Evolutionary conservation across 495 filamentous ascomycete genomes (phyloP), one percentile per base, ranked within the genome.

Genomic region (Aspergillus mulundensis): DNA sequence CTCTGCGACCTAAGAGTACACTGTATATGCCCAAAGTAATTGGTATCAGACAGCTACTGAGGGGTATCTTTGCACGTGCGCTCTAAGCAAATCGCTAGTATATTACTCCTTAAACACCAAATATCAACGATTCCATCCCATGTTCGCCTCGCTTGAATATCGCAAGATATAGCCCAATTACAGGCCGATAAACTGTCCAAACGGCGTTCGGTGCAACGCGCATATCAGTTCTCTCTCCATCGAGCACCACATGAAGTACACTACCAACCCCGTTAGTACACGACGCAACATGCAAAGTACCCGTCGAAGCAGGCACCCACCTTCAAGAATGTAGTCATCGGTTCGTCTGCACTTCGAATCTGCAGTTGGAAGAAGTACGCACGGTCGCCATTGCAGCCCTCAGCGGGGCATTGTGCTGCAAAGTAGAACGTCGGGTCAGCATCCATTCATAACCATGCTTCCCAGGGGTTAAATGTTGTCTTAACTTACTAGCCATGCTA

Each of bases 321-420:
- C 87, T 89, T 91, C 69, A 87, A 92, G 72, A 98, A 97, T 39
- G 81, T 89, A 45, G 94, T 98, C 91, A 96, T 96, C 50, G 94
- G 94, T 79, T 98, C 94, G 74, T 98, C 94, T 39, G 95, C 94
- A 76, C 90, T 95, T 55, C 94, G 86, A 74, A 96, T 97, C 81
- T 98, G 94, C 63, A 97, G 84, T 81, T 93, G 88, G 75, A 91
- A 95, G 81, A 90, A 97, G 56, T 89, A 95, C 34, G 95, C 94
- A 73, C 88, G 81, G 46, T 80, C 74, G 28, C 88, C 87, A 56
- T 85, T 78, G 74, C 94, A 98, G 41, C 78, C 74, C 36, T 88
- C 84, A 45, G 80, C 80, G 11, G 86, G 80, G 69, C 94, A 98
- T 79, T 90, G 88, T 38, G 87, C 84, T 78, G 71, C 54, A 19